Evolutionary conservation across 805 yeast genomes (phyloP).

Genomic region (Candida pseudofarinosa): DNA sequence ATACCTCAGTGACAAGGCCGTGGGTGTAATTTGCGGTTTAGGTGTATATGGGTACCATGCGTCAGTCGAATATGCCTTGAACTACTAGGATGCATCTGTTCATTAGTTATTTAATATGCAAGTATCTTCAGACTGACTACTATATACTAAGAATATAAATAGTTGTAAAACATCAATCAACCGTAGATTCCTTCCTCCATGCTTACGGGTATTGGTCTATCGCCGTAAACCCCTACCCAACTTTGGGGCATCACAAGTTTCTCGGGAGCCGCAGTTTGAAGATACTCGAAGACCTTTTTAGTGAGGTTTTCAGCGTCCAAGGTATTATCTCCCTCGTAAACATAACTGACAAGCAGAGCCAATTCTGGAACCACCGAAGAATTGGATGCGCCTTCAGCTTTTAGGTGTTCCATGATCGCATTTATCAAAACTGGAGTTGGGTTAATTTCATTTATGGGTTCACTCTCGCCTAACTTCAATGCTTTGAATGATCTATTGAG

Average conservation of each 20-base stretch:
- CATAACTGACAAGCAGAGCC: constrained; percentile 46
- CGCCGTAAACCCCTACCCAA: constrained; percentile 86
- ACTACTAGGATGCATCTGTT: constrained; percentile 17
- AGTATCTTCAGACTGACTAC: too few relatives aligned
- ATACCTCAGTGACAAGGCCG: constrained; percentile 45
- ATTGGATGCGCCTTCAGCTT: constrained; percentile 6
- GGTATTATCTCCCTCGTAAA: constrained; percentile 88
- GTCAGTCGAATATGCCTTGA: constrained; percentile 36
- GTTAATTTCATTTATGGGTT: constrained; percentile 3
- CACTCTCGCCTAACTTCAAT: constrained; percentile 17
- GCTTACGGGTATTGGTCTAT: constrained; percentile 58
- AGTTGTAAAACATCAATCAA: constrained; percentile 13
- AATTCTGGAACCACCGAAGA: constrained; percentile 22
- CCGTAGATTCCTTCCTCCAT: constrained; percentile 76
- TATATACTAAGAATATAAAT: not conserved
- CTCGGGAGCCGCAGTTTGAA: constrained; percentile 11
- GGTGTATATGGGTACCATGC: constrained; percentile 43
- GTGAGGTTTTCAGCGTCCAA: constrained; percentile 61
- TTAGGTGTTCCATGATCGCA: not conserved
- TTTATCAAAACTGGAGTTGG: not conserved
- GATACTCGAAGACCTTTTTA: constrained; percentile 22
- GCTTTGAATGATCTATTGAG: constrained; percentile 27
- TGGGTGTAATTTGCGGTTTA: constrained; percentile 41
- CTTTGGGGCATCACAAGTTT: constrained; percentile 60
- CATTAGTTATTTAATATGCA: not conserved